Percentiles rank a stretch among this genome's conserved stretches.
Conservation (phyloP, 257 asterid genomes). For the Solanum raphanifolium region DNA sequence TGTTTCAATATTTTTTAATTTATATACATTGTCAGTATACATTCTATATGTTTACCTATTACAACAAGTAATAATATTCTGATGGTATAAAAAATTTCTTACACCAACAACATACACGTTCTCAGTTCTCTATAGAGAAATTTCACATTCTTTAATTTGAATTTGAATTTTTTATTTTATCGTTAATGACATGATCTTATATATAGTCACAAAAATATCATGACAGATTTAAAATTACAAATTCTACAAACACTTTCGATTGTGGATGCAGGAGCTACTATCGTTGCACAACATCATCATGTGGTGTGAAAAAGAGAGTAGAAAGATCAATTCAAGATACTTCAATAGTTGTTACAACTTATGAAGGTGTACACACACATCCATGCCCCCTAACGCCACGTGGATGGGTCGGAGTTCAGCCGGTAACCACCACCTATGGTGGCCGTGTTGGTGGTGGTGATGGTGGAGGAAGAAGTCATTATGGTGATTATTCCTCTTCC, state of each 20-base stretch:
- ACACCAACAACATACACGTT: no score
- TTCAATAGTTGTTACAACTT: constrained; percentile 72
- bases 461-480: not conserved
- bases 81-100: no score
- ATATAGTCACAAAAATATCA: not conserved
- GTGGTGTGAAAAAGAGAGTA: constrained; percentile 88
- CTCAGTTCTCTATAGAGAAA: no score
- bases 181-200: not conserved
- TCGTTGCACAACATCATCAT: constrained; percentile 72
- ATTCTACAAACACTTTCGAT: not conserved
- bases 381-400: constrained; percentile 41
- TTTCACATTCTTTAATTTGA: not conserved
- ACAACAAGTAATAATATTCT: not conserved
- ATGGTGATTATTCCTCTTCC: constrained; percentile 2
- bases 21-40: not conserved
- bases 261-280: constrained; percentile 69
- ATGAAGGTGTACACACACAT: constrained; percentile 82
- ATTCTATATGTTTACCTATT: no score
- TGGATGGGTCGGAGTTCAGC: constrained; percentile 31
- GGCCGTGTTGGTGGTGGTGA: not conserved
- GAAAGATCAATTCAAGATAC: constrained; percentile 75
- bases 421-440: constrained; percentile 20
- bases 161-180: no score
- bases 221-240: not conserved
- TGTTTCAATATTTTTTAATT: not conserved